Conservation (phyloP, 2,329 filamentous ascomycete species). For the Xylogone sp. region DNA sequence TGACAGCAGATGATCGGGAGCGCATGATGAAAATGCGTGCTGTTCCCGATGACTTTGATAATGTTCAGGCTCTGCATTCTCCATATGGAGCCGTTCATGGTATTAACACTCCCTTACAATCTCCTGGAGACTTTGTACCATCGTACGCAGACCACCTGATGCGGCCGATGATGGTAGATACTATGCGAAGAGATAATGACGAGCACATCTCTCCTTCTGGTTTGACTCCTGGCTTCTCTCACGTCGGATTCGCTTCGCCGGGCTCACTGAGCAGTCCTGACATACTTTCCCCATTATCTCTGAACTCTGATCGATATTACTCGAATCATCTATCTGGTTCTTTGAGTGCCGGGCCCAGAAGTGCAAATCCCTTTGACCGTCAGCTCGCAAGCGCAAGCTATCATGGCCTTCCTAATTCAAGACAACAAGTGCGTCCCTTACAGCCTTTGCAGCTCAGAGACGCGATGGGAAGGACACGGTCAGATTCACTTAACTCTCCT, state of each 20-base stretch:
- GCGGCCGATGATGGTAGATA: constrained; percentile 66
- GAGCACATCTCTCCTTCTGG: constrained; percentile 64
- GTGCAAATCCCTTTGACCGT: constrained; percentile 49
- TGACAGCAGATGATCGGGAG: constrained; percentile 67
- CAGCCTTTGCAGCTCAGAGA: constrained; percentile 58
- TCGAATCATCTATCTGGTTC: constrained; percentile 43
- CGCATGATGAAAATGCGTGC: constrained; percentile 70
- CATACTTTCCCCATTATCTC: constrained; percentile 54
- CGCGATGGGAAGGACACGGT: constrained; percentile 51
- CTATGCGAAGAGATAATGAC: constrained; percentile 57
- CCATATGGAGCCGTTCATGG: constrained; percentile 53
- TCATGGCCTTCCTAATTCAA: constrained; percentile 40
- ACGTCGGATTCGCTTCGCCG: constrained; percentile 59
- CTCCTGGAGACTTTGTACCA: constrained; percentile 32
- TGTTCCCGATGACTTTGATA: constrained; percentile 68
- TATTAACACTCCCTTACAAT: constrained; percentile 28
- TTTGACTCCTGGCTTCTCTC: constrained; percentile 63
- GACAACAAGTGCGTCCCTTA: constrained; percentile 46
- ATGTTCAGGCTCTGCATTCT: constrained; percentile 64
- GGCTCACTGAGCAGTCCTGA: constrained; percentile 48
- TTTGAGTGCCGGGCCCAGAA: constrained; percentile 43
- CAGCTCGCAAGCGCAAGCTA: constrained; percentile 44
- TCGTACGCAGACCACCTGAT: constrained; percentile 52
- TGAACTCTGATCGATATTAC: constrained; percentile 54
- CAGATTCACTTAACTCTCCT: constrained; percentile 56